Percentiles rank a stretch among this genome's conserved stretches.
These are phyloP conservation scores for Fraxinus paxiana DNA, from an alignment of 305 asterid species.

Conservation along the genomic window DNA sequence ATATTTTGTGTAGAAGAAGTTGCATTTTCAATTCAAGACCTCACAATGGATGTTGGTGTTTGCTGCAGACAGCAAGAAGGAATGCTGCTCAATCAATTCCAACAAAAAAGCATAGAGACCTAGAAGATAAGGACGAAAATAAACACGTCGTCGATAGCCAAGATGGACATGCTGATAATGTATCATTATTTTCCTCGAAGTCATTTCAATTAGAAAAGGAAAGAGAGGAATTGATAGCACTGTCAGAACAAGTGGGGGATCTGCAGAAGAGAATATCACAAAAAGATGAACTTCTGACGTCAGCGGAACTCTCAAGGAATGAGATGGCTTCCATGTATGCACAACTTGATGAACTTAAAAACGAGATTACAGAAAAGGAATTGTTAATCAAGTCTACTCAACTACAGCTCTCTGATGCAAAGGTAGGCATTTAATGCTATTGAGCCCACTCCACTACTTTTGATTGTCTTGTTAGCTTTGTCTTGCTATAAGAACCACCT, in stretches of 20 bases:
- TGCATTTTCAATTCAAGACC: not conserved
- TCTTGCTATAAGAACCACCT: not conserved
- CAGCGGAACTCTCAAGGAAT: conserved; percentile 53
- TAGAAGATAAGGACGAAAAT: conserved; percentile 32
- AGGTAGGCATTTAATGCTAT: conserved; percentile 39
- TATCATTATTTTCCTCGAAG: conserved; percentile 47
- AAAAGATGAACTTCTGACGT: conserved; percentile 71
- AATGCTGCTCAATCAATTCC: conserved; percentile 44
- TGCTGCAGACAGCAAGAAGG: conserved; percentile 58
- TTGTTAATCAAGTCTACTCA: conserved; percentile 59
- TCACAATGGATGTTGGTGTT: conserved; percentile 19
- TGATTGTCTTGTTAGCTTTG: not conserved
- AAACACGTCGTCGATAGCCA: conserved; percentile 30
- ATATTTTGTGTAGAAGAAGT: not conserved
- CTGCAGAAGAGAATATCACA: conserved; percentile 61
- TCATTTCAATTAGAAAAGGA: conserved; percentile 61
- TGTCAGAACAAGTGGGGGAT: conserved; percentile 70
- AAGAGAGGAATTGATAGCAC: conserved; percentile 59
- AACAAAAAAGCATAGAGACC: conserved; percentile 51
- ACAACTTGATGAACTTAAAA: conserved; percentile 51
- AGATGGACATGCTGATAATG: conserved; percentile 46
- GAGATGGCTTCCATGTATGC: conserved; percentile 50
- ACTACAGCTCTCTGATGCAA: conserved; percentile 72
- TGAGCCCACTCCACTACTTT: not conserved
- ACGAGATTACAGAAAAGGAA: conserved; percentile 67